Percentiles rank a stretch among this genome's conserved stretches.
Evolutionary conservation across 2,329 filamentous ascomycete species (phyloP).

Genomic region (Fusarium caatingaense): DNA sequence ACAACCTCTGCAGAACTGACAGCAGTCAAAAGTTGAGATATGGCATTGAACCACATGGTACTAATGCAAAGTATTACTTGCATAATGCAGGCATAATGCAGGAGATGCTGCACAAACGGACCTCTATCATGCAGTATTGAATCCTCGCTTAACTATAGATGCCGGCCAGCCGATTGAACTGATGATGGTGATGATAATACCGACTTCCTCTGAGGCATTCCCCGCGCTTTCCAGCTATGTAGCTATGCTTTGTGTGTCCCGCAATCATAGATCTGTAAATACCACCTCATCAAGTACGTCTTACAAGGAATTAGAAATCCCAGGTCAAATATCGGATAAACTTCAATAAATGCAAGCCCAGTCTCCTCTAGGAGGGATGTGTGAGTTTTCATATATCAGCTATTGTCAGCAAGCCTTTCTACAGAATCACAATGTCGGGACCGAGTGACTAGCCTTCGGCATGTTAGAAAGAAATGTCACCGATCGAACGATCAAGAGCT

Average conservation of each 20-base stretch:
- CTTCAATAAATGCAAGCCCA: not conserved
- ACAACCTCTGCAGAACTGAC: not conserved
- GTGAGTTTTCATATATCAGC: not conserved
- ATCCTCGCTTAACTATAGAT: too few species aligned
- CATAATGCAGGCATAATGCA: not conserved
- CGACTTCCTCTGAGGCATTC: too few species aligned
- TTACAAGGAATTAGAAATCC: fast-evolving
- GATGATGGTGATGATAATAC: too few species aligned
- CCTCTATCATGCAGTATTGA: too few species aligned
- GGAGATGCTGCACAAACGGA: not conserved
- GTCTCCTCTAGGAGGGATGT: too few species aligned
- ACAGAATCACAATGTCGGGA: not conserved
- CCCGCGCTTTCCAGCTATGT: too few species aligned
- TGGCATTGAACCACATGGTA: not conserved
- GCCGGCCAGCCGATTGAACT: too few species aligned
- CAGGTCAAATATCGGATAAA: not conserved
- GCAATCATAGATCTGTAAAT: too few species aligned
- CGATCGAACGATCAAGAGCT: not conserved
- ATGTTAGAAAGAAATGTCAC: not conserved
- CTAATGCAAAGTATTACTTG: not conserved
- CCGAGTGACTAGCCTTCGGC: not conserved
- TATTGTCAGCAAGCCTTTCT: not conserved
- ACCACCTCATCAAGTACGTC: not conserved
- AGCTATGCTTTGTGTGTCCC: too few species aligned
- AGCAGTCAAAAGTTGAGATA: not conserved